Evolutionary conservation across 495 filamentous ascomycete genomes (phyloP), one percentile per base, ranked within the genome.

Genomic region (Tetracladium setigerum): DNA sequence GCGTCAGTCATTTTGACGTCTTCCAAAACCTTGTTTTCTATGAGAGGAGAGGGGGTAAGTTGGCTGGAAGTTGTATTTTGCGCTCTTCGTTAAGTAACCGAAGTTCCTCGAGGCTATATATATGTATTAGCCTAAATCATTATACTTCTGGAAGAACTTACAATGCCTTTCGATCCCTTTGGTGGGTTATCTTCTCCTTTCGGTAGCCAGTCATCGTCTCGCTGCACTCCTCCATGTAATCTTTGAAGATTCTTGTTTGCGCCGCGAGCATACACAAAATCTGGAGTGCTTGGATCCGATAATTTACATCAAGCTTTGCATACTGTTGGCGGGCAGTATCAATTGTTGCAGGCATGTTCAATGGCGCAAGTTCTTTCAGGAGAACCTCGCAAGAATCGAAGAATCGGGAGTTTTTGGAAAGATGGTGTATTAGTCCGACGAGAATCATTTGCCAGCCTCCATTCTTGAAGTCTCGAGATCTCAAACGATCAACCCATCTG

Each of bases 111-210:
- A 89, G 69, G 4, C 86, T 94, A 54, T 27, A 27, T 13, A 33
- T 16, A 7, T 35, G 34, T 27, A 7, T 55, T 44, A 55, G 49
- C 22, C 41, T 32, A 14, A 16, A 30, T 39, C 12, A 5, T 3
- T 5, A 2, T 24, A 39, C 13, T 42, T 65, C 14, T 13, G 5
- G 14, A 35, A 17, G 18, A 24, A 84, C 89, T 71, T 78, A 95
- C 90, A 77, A 74, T 62, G 74, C 72, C 62, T 92, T 96, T 56
- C 85, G 79, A 44, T 82, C 74, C 47, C 88, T 77, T 63, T 97
- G 92, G 60, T 80, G 83, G 54, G 95, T 86, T 46, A 95, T 95
- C 67, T 95, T 97, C 63, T 94, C 85, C 64, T 97, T 98, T 15
- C 92, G 77, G 58, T 89, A 84, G 35, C 78, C 79, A 2, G 92